phyloP scores from a whole-genome alignment of 1,284 basidiomycete genomes.

The Ceratobasidium sp. region DNA sequence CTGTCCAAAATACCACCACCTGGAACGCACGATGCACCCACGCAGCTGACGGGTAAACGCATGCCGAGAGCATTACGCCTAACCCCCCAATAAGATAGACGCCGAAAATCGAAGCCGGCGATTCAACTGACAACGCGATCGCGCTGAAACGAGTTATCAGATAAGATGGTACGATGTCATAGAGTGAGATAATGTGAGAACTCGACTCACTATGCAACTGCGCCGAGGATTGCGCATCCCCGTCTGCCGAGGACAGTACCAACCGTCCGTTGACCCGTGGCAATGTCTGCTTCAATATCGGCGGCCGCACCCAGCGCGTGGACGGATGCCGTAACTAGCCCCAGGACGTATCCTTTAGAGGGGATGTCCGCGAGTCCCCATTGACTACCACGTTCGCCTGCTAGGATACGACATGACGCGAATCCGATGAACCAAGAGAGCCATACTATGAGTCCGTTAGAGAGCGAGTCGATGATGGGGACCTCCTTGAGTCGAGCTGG shows the following conservation, averaged over 20 bases:
- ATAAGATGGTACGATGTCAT: no score
- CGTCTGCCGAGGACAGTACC: slow-evolving; percentile 50
- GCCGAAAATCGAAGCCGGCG: slow-evolving; percentile 31
- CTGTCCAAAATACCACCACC: slow-evolving; percentile 46
- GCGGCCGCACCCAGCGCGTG: slow-evolving; percentile 52
- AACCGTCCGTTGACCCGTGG: slow-evolving; percentile 52
- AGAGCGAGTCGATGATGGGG: slow-evolving; percentile 52
- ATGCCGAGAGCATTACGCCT: slow-evolving; percentile 34
- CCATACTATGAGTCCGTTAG: slow-evolving; percentile 52
- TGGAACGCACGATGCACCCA: slow-evolving; percentile 47
- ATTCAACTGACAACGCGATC: slow-evolving; percentile 21
- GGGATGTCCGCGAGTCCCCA: slow-evolving; percentile 38
- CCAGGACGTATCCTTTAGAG: slow-evolving; percentile 50
- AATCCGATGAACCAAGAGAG: slow-evolving; percentile 52
- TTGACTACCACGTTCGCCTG: slow-evolving; percentile 15
- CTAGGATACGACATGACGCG: slow-evolving; percentile 43
- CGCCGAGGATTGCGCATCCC: slow-evolving; percentile 48
- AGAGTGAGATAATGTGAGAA: not conserved
- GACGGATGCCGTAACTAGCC: slow-evolving; percentile 51
- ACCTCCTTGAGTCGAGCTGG: slow-evolving; percentile 52
- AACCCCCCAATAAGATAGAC: slow-evolving; percentile 37
- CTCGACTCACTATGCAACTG: slow-evolving; percentile 51
- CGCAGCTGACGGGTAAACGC: slow-evolving; percentile 19
- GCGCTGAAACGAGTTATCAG: slow-evolving; percentile 8
- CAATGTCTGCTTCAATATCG: slow-evolving; percentile 52